These are phyloP conservation scores for Skeletonema costatum DNA, from an alignment of 108 stramenopile genomes.

Conservation along the genomic window DNA sequence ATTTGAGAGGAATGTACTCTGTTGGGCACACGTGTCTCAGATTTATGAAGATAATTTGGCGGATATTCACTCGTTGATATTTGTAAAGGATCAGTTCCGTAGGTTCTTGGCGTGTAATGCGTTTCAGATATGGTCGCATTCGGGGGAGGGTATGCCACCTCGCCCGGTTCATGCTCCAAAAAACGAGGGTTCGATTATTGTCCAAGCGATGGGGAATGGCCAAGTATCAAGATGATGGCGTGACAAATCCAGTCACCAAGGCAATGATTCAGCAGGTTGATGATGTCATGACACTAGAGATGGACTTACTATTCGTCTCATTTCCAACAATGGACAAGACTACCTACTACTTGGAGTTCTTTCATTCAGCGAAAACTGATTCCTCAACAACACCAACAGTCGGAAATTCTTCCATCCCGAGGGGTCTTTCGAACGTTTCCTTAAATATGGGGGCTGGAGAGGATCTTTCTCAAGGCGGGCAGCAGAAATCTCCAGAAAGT, in stretches of 20 bases:
- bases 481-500: not conserved
- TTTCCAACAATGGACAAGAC: slow-evolving; percentile 22
- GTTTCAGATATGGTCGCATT: slow-evolving; percentile 20
- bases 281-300: slow-evolving; percentile 3
- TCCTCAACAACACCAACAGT: not conserved
- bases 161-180: slow-evolving; percentile 19
- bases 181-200: slow-evolving; percentile 22
- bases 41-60: slow-evolving; percentile 29
- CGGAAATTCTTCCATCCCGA: not conserved
- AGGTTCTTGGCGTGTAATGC: slow-evolving; percentile 16
- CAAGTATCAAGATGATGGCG: not conserved
- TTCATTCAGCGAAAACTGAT: slow-evolving; percentile 5
- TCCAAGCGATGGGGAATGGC: not conserved
- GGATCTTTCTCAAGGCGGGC: not conserved
- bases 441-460: not conserved
- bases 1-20: slow-evolving; percentile 43
- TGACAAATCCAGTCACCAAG: not conserved
- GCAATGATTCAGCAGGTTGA: not conserved
- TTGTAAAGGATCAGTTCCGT: slow-evolving; percentile 7
- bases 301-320: slow-evolving; percentile 12
- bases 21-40: slow-evolving; percentile 23
- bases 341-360: slow-evolving; percentile 16
- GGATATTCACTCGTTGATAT: slow-evolving; percentile 31
- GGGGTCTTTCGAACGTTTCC: not conserved
- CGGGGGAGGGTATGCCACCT: not conserved